Evolutionary conservation across 768 basidiomycete genomes (phyloP).

Genomic region (Mycena vulgaris): DNA sequence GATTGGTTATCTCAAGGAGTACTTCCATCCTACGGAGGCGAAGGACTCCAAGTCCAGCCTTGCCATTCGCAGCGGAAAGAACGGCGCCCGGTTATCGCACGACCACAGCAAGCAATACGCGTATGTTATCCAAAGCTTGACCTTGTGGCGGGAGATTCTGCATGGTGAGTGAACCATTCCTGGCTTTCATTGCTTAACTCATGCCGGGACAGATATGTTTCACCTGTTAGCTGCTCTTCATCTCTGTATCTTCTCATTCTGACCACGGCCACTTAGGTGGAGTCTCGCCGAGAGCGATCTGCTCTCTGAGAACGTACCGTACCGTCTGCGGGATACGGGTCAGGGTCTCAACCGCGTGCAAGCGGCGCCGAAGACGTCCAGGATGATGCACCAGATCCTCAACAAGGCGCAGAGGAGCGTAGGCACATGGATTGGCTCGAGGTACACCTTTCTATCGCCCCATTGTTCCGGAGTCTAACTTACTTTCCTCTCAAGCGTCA

Average conservation of each 20-base stretch:
- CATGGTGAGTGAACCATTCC: constrained; percentile 69
- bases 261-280: constrained; percentile 19
- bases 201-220: constrained; percentile 79
- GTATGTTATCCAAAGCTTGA: constrained; percentile 89
- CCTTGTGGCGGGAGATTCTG: constrained; percentile 88
- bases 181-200: not conserved
- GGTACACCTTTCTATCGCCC: constrained; percentile 7
- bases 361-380: constrained; percentile 88
- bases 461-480: constrained; percentile 11
- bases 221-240: constrained; percentile 73
- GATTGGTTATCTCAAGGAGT: constrained; percentile 81
- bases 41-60: constrained; percentile 77
- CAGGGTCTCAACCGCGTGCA: constrained; percentile 94
- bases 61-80: constrained; percentile 86
- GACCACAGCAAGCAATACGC: constrained; percentile 90
- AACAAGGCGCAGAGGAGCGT: constrained; percentile 87
- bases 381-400: constrained; percentile 91
- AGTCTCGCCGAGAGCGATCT: constrained; percentile 83
- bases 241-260: not conserved
- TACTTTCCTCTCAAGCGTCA: constrained; percentile 67
- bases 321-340: constrained; percentile 90
- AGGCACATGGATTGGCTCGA: constrained; percentile 84
- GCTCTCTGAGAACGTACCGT: constrained; percentile 80
- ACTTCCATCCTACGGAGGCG: constrained; percentile 83
- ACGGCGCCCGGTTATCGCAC: constrained; percentile 86